phyloP scores from a whole-genome alignment of 306 rosid genomes.

The Casuarina equisetifolia region DNA sequence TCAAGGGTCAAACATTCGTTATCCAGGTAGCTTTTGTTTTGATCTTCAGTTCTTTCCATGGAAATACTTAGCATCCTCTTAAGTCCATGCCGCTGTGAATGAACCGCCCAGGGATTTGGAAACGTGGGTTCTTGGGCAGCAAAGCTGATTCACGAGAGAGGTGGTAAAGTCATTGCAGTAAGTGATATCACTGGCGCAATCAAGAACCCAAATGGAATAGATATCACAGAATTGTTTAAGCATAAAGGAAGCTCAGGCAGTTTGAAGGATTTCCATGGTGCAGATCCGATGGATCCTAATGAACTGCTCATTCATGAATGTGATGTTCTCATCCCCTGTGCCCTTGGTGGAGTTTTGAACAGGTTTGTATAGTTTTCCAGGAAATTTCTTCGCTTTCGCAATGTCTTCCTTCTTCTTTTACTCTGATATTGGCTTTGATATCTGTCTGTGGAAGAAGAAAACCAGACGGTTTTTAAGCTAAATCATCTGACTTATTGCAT shows the following conservation, averaged over 20 bases:
- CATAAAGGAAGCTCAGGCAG: constrained; percentile 46
- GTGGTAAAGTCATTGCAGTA: constrained; percentile 56
- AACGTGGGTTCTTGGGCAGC: constrained; percentile 80
- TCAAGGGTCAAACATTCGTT: constrained; percentile 48
- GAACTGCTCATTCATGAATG: constrained; percentile 54
- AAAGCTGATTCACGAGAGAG: constrained; percentile 45
- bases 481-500: not conserved
- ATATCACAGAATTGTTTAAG: constrained; percentile 38
- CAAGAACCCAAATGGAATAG: constrained; percentile 45
- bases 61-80: not conserved
- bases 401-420: too few species aligned
- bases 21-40: constrained; percentile 45
- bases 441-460: not conserved
- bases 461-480: too few species aligned
- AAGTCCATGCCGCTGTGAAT: not conserved
- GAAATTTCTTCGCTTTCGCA: not conserved
- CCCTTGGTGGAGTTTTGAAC: constrained; percentile 66
- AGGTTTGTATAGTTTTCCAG: constrained; percentile 33
- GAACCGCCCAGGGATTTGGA: constrained; percentile 71
- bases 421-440: not conserved
- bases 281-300: constrained; percentile 41
- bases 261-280: constrained; percentile 42
- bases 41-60: not conserved
- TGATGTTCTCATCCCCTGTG: constrained; percentile 61
- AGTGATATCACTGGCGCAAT: constrained; percentile 62